Evolutionary conservation across 257 asterid species (phyloP), one percentile per base, ranked within the genome.

Genomic region (Fraxinus anomala): DNA sequence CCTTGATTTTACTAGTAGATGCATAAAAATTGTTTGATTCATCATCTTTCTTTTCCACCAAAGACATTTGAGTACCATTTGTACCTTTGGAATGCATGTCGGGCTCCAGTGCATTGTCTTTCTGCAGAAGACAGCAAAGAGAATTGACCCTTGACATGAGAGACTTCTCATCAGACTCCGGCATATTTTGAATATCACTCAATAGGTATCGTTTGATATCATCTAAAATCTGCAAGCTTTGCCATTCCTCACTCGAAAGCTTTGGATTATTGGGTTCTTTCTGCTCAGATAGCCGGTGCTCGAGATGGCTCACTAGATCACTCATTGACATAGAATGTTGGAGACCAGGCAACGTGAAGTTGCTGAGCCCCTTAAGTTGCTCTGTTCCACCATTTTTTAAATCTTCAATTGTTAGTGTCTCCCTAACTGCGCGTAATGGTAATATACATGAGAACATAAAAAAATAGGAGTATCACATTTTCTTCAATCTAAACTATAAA

Each of bases 81-180:
- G 85, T 90, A 26, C 74, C 74, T 54, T 65, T 88, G 47, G 73
- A 68, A 6, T 56, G 84, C 36, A 42, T 2, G 16, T 23, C 49
- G 19, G 88, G 69, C 30, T 71, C 85, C n/a, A 82, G 49, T 13
- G 82, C 63, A 17, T 87, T 68, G 54, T 91, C 99, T 81, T 91
- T 92, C 87, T 96, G 99, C 79, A 96, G 88, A 81, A 93, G 97
- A 75, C 97, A 91, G 91, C 97, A 92, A 5, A 96, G 96, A 34
- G 99, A 96, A 74, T 93, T 85, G 72, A 96, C 98, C 83, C 98
- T 84, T 14, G 97, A 77, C 96, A 96, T 89, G 73, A 96, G 97
- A 0, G 89, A 86, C 81, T 91, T 93, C 83, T 93, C 98, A 65
- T 89, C 96, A 1, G 97, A 87, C 37, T 86, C 90, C 0, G 92